Base-by-base conservation (phyloP, 2,329 filamentous ascomycete genomes). In the Cladosporium sp. region DNA sequence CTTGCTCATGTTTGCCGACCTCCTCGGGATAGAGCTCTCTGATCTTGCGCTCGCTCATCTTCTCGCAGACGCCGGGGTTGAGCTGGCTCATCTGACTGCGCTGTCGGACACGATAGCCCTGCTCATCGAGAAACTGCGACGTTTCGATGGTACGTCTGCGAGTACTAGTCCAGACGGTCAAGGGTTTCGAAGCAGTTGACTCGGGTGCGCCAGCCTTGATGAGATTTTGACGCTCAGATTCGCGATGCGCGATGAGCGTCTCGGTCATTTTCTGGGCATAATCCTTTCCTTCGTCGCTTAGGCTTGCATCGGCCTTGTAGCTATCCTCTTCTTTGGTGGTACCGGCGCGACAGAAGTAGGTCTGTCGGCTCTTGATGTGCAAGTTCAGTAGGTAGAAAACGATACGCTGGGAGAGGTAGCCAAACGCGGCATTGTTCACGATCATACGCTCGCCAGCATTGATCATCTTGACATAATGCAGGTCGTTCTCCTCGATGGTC, bases 401-500 rank as follows among this genome's bases (percentile, higher is more conserved):
- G 58, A 98, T 98, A 53, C 93, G 84, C 67, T 98, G 91, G 0
- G 91, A 95, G 27, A 98, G 79, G 65, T 98, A 98, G 60, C 91
- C 92, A 68, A 98, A 97, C 64, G 86, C 91, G 66, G 93, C 88
- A 59, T 97, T 96, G 73, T 98, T 98, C 70, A 97, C 92, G 60
- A 92, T 86, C 64, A 98, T 86, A 58, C 89, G 84, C 64, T 92
- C 83, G 38, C 93, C 93, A 7, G 93, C 93, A 60, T 98, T 98
- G 67, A 97, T 95, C 92, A 98, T 96, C 74, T 95, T 96, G 72
- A 98, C 92, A 72, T 92, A 98, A 67, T 97, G 95, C 55, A 98
- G 78, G 58, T 97, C 91, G 25, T 79, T 78, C 68, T 98, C 93
- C 61, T 91, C 80, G 90, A 98, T 97, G 1, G 89, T 95, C 72